Evolutionary conservation across 1,284 basidiomycete genomes (phyloP).

Genomic region (Tilletia caries): DNA sequence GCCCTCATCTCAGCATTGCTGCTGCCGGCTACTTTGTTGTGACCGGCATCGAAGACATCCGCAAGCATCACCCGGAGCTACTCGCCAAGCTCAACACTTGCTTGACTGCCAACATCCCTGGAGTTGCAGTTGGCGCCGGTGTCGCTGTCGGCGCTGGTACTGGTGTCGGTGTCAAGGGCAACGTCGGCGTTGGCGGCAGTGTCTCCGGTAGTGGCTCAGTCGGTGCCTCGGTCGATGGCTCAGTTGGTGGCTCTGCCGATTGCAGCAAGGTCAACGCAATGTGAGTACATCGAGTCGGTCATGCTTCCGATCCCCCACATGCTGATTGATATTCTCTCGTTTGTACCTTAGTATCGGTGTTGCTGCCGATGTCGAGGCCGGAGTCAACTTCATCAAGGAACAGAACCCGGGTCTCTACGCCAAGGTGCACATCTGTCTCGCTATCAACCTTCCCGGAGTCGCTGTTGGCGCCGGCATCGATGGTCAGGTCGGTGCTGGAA

Average conservation of each 20-base stretch:
- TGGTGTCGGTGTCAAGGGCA: neutral
- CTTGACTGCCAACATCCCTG: too few relatives aligned
- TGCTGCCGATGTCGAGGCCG: neutral
- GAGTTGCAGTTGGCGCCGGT: neutral
- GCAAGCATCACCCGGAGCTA: too few relatives aligned
- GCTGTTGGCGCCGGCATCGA: neutral
- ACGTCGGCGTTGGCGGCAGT: neutral
- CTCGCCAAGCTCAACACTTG: too few relatives aligned
- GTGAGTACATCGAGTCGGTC: too few relatives aligned
- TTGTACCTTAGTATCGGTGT: neutral
- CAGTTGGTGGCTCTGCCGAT: too few relatives aligned
- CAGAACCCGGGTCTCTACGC: neutral
- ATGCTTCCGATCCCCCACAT: neutral
- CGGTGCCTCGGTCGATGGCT: too few relatives aligned
- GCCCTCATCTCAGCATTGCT: too few relatives aligned
- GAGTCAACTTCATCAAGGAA: neutral
- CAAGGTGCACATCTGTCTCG: neutral
- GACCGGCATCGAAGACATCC: too few relatives aligned
- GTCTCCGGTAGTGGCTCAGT: slow-evolving; percentile 14
- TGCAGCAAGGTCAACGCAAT: neutral
- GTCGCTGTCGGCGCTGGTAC: neutral
- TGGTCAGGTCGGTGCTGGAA: too few relatives aligned
- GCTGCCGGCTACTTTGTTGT: too few relatives aligned
- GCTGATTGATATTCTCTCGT: neutral
- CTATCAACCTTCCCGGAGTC: neutral